phyloP scores from a whole-genome alignment of 306 rosid genomes.

The Vigna unguiculata region DNA sequence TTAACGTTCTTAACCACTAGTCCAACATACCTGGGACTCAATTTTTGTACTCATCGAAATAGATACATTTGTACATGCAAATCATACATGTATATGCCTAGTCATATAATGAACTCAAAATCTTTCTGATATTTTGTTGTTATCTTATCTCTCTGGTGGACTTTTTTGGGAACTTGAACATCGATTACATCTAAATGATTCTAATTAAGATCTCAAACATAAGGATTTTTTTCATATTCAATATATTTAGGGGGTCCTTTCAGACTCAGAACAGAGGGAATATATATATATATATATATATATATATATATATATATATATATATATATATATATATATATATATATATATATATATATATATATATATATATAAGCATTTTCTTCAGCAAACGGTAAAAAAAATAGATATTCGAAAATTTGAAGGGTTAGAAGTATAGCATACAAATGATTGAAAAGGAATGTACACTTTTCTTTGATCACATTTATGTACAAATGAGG shows the following conservation, averaged over 20 bases:
- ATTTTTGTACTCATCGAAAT: conserved; percentile 36
- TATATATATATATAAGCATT: background rate
- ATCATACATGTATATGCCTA: conserved; percentile 29
- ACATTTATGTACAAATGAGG: conserved; percentile 10
- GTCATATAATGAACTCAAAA: background rate
- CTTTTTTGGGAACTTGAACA: background rate
- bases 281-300: too few relatives aligned
- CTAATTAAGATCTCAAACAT: background rate
- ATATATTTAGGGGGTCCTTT: background rate
- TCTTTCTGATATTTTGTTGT: background rate
- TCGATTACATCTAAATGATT: background rate
- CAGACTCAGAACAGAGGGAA: background rate
- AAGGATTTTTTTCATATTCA: background rate
- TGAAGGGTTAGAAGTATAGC: background rate
- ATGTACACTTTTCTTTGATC: conserved; percentile 7
- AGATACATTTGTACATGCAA: conserved; percentile 32
- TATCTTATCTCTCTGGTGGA: background rate
- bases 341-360: too few relatives aligned
- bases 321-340: too few relatives aligned
- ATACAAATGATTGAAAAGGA: background rate
- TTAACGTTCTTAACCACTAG: conserved; percentile 47
- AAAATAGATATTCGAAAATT: background rate
- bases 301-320: too few relatives aligned
- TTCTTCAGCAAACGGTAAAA: background rate
- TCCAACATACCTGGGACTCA: background rate